phyloP scores from a whole-genome alignment of 2,329 filamentous ascomycete species.

The Exophiala dermatitidis region DNA sequence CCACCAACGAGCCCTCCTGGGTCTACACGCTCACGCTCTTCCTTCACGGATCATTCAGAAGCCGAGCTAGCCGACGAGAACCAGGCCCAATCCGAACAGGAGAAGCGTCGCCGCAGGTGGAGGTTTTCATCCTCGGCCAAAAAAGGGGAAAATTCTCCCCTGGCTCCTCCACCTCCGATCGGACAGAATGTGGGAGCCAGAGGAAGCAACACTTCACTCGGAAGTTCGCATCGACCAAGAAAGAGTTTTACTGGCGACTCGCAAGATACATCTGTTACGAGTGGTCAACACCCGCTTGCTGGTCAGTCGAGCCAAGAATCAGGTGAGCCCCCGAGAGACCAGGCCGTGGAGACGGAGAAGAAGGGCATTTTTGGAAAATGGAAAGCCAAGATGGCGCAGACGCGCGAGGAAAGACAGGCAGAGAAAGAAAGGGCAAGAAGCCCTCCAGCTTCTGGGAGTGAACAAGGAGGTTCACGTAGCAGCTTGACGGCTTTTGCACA shows the following conservation, averaged over 20 bases:
- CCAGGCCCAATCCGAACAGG: slow-evolving; percentile 43
- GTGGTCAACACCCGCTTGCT: slow-evolving; percentile 25
- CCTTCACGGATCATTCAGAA: slow-evolving; percentile 74
- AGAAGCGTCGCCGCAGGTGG: slow-evolving; percentile 66
- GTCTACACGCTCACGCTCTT: slow-evolving; percentile 65
- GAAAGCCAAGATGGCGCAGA: slow-evolving; percentile 53
- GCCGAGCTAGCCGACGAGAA: slow-evolving; percentile 58
- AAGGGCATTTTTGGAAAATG: slow-evolving; percentile 59
- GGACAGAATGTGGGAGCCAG: slow-evolving; percentile 59
- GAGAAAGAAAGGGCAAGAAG: slow-evolving; percentile 50
- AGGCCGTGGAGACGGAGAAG: slow-evolving; percentile 43
- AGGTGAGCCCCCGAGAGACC: slow-evolving; percentile 32
- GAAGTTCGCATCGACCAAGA: slow-evolving; percentile 48
- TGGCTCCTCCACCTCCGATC: slow-evolving; percentile 44
- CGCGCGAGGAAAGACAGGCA: slow-evolving; percentile 49
- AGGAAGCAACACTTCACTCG: slow-evolving; percentile 60
- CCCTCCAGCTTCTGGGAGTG: slow-evolving; percentile 35
- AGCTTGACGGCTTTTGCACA: slow-evolving; percentile 34
- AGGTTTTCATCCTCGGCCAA: slow-evolving; percentile 54
- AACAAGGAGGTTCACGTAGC: slow-evolving; percentile 31
- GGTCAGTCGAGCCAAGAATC: slow-evolving; percentile 35
- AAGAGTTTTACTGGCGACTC: slow-evolving; percentile 42
- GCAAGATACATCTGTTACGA: slow-evolving; percentile 32
- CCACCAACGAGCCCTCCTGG: slow-evolving; percentile 66
- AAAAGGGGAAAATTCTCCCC: slow-evolving; percentile 49